Base-by-base conservation (phyloP, 1,284 basidiomycete genomes). In the Lentinula novae-zelandiae region DNA sequence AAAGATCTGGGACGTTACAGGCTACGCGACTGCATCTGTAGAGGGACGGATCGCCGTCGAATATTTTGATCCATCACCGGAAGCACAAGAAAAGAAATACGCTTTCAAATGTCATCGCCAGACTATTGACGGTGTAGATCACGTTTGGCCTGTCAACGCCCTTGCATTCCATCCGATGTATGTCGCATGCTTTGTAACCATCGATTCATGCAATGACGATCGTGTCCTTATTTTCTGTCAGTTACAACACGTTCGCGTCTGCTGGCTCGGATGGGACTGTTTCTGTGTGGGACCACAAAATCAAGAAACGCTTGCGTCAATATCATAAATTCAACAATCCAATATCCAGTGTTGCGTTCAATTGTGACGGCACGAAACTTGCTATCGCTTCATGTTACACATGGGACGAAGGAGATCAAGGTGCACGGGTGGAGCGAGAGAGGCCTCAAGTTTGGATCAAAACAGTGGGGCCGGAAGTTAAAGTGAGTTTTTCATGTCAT, bases 41-140 rank as follows among this genome's bases (percentile, higher is more conserved):
- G 97, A 99, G 72, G 96, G 96, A 0, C 84, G 96, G 44, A 95
- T 99, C 60, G 95, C 96, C 0, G 96, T 99, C 48, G 97, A 99
- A 72, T 98, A 97, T 75, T 96, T 98, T 70, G 94, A 98, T 67
- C 86, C 92, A 2, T 85, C 84, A 9, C 79, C 86, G 0, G 82
- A 84, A 27, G 79, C 82, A 0, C 95, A 98, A 73, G 86, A 89
- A 15, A 90, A 92, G 72, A 98, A 98, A 75, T 99, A 99, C 72
- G 97, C 97, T 2, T 99, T 98, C 84, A 96, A 98, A 71, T 98
- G 96, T 67, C 96, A 99, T 71, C 83, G 96, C 17, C 90, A 95
- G 70, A 87, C 91, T 1, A 87, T 95, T 57, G 89, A 93, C 53
- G 92, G 92, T 40, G 89, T 92, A n/a, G 97, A 99, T 71, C 92